Evolutionary conservation across 208 protist genomes (phyloP), one percentile per base, ranked within the genome.

Genomic region (Vickermania ingenoplastis): DNA sequence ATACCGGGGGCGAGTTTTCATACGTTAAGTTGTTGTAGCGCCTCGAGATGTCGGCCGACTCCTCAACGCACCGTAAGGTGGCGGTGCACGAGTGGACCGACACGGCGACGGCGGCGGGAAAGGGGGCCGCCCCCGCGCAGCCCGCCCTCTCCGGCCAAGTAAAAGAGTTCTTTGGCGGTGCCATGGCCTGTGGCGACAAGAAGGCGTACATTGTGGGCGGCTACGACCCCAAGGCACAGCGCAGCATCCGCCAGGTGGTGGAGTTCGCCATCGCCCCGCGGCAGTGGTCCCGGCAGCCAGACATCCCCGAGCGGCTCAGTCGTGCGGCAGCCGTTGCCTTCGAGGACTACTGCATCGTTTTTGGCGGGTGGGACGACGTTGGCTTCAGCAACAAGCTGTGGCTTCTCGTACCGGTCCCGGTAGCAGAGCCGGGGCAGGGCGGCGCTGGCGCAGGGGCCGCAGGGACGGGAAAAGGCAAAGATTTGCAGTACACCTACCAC

Each of bases 301-400:
- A 64, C 31, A 49, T 78, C 13, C 72, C 72, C 21, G 67, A 71
- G 36, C 65, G 27, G 28, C 30, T 73, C 21, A 59, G 72, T 48
- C 50, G 72, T 36, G 67, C 62, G 1, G 22, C 57, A 29, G 67
- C 67, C 45, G 63, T 74, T 41, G 72, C 72, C 2, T 74, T 67
- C 67, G 72, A 66, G 11, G 67, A 74, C 2, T 67, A 59, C 27
- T 78, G 66, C 53, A 2, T 78, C 69, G 27, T 74, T 4, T 78
- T 67, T 60, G 72, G 72, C 49, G 72, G 72, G 22, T 71, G 61
- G 61, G 68, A 78, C 68, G 72, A 66, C 24, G 67, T 69, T 21
- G 41, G 31, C 0, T 73, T 71, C 29, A 61, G 55, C 36, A 51
- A 67, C n/a, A 71, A 73, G 13, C 53, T 78, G 17, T 78, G 67